Percentiles rank a stretch among this genome's conserved stretches.
phyloP scores from a whole-genome alignment of 768 basidiomycete genomes.

The Leccinum barrowsii region DNA sequence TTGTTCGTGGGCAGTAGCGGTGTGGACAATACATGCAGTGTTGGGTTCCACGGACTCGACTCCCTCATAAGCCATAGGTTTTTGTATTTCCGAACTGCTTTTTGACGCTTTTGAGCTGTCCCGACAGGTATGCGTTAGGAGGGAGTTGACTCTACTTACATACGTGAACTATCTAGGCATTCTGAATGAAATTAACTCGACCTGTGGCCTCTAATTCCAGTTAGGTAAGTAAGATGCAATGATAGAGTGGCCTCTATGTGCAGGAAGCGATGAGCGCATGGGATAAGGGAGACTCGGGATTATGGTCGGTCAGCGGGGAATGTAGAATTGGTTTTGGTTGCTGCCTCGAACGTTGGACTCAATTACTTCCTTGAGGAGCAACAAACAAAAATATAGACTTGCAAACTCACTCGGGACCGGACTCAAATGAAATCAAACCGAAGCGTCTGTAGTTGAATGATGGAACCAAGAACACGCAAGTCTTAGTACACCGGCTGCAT shows the following conservation, averaged over 20 bases:
- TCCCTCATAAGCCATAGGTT: too few species aligned
- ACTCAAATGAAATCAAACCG: neutral
- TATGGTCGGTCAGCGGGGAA: too few species aligned
- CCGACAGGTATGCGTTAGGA: too few species aligned
- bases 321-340: too few species aligned
- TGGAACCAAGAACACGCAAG: neutral
- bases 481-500: neutral
- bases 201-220: neutral
- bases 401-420: neutral
- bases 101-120: too few species aligned
- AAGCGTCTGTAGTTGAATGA: neutral
- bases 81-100: too few species aligned
- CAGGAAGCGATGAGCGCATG: neutral
- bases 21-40: too few species aligned
- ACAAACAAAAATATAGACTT: neutral
- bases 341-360: neutral
- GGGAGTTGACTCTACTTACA: too few species aligned
- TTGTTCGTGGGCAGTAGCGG: neutral
- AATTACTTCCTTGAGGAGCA: neutral
- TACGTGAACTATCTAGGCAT: neutral
- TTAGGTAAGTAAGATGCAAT: neutral
- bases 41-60: too few species aligned
- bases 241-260: neutral
- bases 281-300: neutral
- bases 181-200: neutral